Percentiles rank a stretch among this genome's conserved stretches.
These are phyloP conservation scores for Lasiosphaeriaceae sp. DNA, from an alignment of 495 filamentous ascomycete species.

Conservation along the genomic window DNA sequence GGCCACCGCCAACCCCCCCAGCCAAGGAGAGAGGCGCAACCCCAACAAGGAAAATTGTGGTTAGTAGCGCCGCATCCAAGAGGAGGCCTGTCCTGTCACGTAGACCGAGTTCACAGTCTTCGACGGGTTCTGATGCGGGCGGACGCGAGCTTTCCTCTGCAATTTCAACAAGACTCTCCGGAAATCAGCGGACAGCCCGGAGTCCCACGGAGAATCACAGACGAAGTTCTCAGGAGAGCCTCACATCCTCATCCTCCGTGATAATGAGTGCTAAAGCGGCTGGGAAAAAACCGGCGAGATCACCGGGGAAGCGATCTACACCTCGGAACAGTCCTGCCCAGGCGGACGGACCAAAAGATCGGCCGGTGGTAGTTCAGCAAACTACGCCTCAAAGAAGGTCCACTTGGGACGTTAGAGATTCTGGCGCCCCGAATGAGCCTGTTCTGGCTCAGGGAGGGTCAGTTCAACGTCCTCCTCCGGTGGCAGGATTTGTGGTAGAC, in stretches of 20 bases:
- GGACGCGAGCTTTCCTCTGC: conserved; percentile 14
- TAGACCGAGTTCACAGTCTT: conserved; percentile 41
- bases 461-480: conserved; percentile 10
- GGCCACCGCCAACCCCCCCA: conserved; percentile 11
- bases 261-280: conserved; percentile 32
- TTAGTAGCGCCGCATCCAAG: conserved; percentile 29
- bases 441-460: conserved; percentile 5
- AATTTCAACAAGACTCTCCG: conserved; percentile 3
- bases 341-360: conserved; percentile 9
- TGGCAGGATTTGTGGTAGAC: conserved; percentile 26
- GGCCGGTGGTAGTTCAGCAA: conserved; percentile 9
- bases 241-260: conserved; percentile 6
- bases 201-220: neutral
- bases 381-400: conserved; percentile 13
- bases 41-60: conserved; percentile 35
- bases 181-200: neutral
- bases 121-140: conserved; percentile 24
- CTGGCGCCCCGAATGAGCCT: neutral
- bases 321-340: conserved; percentile 10
- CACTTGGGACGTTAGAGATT: conserved; percentile 13
- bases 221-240: conserved; percentile 9
- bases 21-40: conserved; percentile 18
- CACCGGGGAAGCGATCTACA: conserved; percentile 7
- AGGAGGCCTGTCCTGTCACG: conserved; percentile 36
- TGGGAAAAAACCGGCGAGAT: conserved; percentile 32